These are phyloP conservation scores for Microcera coccophila DNA, from an alignment of 2,329 filamentous ascomycete species.

Conservation along the genomic window DNA sequence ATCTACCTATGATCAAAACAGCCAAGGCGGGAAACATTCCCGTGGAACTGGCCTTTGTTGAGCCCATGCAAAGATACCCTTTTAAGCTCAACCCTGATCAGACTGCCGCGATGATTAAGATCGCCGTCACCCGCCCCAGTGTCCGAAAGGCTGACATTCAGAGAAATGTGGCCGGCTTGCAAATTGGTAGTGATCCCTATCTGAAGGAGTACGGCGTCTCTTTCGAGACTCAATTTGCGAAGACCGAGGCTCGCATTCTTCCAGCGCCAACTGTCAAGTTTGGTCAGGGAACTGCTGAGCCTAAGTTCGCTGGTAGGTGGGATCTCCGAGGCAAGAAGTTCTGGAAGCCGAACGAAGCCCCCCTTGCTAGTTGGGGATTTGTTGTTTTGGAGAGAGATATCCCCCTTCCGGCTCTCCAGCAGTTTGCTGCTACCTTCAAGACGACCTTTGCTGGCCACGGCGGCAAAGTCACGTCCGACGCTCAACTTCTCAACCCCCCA, in stretches of 20 bases:
- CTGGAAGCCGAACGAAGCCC: slow-evolving; percentile 55
- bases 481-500: slow-evolving; percentile 34
- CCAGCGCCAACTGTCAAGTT: slow-evolving; percentile 67
- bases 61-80: slow-evolving; percentile 55
- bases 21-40: slow-evolving; percentile 54
- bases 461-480: slow-evolving; percentile 37
- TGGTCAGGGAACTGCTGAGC: slow-evolving; percentile 53
- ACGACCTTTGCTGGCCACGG: slow-evolving; percentile 48
- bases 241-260: slow-evolving; percentile 67
- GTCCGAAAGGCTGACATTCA: slow-evolving; percentile 65
- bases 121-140: slow-evolving; percentile 74
- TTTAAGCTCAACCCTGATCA: slow-evolving; percentile 61
- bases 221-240: slow-evolving; percentile 61
- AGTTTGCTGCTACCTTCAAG: slow-evolving; percentile 42
- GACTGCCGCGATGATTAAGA: slow-evolving; percentile 86
- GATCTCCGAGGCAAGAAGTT: slow-evolving; percentile 79
- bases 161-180: slow-evolving; percentile 53
- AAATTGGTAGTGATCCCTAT: slow-evolving; percentile 65
- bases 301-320: slow-evolving; percentile 73
- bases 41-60: slow-evolving; percentile 55
- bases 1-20: slow-evolving; percentile 57
- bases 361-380: slow-evolving; percentile 72
- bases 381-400: slow-evolving; percentile 59
- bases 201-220: slow-evolving; percentile 70
- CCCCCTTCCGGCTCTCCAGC: slow-evolving; percentile 31